Base-by-base conservation (phyloP, 2,329 filamentous ascomycete genomes). In the Trichoderma koningiopsis region DNA sequence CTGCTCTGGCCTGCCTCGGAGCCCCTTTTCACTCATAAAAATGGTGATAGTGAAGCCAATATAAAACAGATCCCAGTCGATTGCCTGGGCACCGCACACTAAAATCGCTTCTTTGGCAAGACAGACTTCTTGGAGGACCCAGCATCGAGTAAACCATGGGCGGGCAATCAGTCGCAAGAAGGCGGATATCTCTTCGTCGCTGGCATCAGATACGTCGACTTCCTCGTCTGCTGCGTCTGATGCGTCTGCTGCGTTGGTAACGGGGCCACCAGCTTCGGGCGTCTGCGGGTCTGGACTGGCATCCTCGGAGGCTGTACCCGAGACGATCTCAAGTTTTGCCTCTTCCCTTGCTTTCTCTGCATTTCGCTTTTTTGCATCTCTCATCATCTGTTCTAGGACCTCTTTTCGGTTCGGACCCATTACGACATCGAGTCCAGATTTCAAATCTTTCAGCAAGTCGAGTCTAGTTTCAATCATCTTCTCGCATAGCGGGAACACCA, bases 121-220 rank as follows among this genome's bases (percentile, higher is more conserved):
- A 10, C 40, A 59, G 22, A 60, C 43, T 47, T 70, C 68, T 40
- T 70, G 68, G n/a, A 70, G 61, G 19, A 70, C 47, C 68, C 68
- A 67, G 22, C 68, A 66, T 6, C 61, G 68, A 13, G 56, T 66
- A 56, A 70, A 67, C 68, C 68, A 70, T 4, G 68, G 59, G 16
- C 68, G 59, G 16, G 33, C 33, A 29, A 69, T 33, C n/a, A 69
- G 27, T n/a, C 53, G 40, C 29, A 69, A 37, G 35, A 69, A 59
- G 16, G 68, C 68, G 14, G 68, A 40, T 13, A 40, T 33, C 47
- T 65, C 68, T 24, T 65, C 37, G 24, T 43, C 63, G 2, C 37
- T 68, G 5, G 57, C 40, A 22, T 68, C 65, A 43, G 35, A 37
- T 27, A 56, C 61, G 22, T 56, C 61, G 14, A n/a, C 31, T 40